Evolutionary conservation across 306 rosid species (phyloP).

Genomic region (Senna tora): DNA sequence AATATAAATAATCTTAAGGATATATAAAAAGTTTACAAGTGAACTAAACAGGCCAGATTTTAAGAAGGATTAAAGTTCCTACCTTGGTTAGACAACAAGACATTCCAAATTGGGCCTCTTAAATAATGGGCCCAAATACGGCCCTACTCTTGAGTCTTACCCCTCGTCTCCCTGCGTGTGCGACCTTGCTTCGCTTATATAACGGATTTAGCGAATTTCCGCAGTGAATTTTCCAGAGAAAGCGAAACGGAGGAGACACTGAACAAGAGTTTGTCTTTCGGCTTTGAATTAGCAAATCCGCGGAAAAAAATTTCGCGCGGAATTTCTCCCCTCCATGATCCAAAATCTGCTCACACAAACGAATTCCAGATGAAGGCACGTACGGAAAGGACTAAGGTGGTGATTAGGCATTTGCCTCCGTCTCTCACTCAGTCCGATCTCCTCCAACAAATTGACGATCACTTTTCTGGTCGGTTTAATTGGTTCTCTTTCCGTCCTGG

Average conservation of each 20-base stretch:
- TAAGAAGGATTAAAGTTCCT: not conserved
- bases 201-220: not conserved
- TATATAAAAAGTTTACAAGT: no score
- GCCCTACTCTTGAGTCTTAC: not conserved
- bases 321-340: constrained; percentile 3
- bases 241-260: not conserved
- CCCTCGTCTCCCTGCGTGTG: not conserved
- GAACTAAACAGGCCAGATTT: not conserved
- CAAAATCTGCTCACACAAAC: not conserved
- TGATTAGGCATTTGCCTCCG: constrained; percentile 88
- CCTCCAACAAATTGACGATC: constrained; percentile 66
- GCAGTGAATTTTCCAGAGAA: constrained; percentile 34
- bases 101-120: not conserved
- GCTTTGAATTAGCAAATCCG: not conserved
- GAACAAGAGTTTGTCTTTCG: not conserved
- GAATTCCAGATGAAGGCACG: constrained; percentile 68
- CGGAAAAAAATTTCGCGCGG: not conserved
- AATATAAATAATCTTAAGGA: no score
- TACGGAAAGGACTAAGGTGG: constrained; percentile 72
- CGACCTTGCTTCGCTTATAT: not conserved
- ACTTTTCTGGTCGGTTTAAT: constrained; percentile 68
- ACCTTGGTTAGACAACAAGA: not conserved
- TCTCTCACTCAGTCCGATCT: constrained; percentile 84
- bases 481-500: constrained; percentile 80
- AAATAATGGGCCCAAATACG: not conserved